Evolutionary conservation across 805 yeast species (phyloP).

Genomic region (Saccharomycodes ludwigii): DNA sequence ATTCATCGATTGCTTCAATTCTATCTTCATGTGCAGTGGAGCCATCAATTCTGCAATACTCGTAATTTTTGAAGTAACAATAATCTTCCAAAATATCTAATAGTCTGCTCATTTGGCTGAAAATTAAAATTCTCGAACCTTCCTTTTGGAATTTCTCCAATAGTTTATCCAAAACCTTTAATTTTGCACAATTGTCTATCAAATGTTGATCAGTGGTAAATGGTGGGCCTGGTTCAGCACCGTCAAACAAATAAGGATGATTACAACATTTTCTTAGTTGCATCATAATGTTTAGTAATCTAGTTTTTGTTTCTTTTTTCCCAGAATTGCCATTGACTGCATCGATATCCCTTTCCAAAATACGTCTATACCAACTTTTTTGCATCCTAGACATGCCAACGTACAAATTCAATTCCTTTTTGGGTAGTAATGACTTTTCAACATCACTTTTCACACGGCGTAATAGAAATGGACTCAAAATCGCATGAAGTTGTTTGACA

Average conservation of each 20-base stretch:
- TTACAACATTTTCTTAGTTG: conserved; percentile 77
- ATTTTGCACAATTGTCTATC: conserved; percentile 58
- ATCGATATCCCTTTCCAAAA: conserved; percentile 68
- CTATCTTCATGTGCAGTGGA: conserved; percentile 72
- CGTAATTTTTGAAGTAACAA: conserved; percentile 53
- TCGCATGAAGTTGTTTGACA: conserved; percentile 62
- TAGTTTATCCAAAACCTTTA: conserved; percentile 58
- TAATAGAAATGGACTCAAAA: conserved; percentile 59
- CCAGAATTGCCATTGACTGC: conserved; percentile 79
- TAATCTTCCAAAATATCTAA: conserved; percentile 74
- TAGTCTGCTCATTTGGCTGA: conserved; percentile 76
- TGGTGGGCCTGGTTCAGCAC: conserved; percentile 87
- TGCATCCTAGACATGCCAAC: conserved; percentile 74
- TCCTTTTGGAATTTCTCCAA: conserved; percentile 48
- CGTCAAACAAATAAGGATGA: conserved; percentile 76
- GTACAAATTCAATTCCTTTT: conserved; percentile 61
- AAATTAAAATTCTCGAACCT: conserved; percentile 68
- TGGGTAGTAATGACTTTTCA: conserved; percentile 67
- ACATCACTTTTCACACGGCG: conserved; percentile 73
- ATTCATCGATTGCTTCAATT: conserved; percentile 64
- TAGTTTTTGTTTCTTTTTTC: conserved; percentile 61
- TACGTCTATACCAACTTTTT: conserved; percentile 61
- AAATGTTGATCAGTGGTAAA: conserved; percentile 77
- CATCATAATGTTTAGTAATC: conserved; percentile 71
- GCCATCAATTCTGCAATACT: conserved; percentile 75